A percentile compares a stretch with the other conserved stretches of the same genome.
phyloP scores from a whole-genome alignment of 495 filamentous ascomycete species.

The Tuber umbilicatum region DNA sequence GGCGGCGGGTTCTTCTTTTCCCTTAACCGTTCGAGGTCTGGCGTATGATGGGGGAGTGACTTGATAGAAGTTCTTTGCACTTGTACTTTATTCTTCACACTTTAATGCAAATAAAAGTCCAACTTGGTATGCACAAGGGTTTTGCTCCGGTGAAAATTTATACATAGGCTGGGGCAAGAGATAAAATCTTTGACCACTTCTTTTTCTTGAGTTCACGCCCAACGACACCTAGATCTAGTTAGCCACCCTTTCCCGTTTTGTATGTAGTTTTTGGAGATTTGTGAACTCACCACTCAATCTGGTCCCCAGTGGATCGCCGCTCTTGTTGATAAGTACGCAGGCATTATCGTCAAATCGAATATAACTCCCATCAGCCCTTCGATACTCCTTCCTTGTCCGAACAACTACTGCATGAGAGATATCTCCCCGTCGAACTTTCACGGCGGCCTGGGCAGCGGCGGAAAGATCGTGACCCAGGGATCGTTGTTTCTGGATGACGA shows the following conservation, averaged over 20 bases:
- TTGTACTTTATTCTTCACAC: conserved; percentile 6
- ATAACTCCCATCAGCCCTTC: conserved; percentile 77
- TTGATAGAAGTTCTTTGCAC: conserved; percentile 5
- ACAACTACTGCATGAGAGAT: conserved; percentile 95
- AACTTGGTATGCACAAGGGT: conserved; percentile 2
- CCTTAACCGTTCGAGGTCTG: not conserved
- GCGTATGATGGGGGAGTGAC: conserved; percentile 7
- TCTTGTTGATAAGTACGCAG: conserved; percentile 94
- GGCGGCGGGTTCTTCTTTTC: conserved; percentile 17
- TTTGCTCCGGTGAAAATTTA: conserved; percentile 45
- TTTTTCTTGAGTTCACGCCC: conserved; percentile 77
- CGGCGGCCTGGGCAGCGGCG: conserved; percentile 56
- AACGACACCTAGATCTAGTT: conserved; percentile 57
- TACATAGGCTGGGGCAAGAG: conserved; percentile 86
- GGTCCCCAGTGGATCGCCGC: conserved; percentile 88
- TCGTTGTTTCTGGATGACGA: conserved; percentile 94
- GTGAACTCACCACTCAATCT: conserved; percentile 66
- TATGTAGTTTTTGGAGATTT: conserved; percentile 7
- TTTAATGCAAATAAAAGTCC: conserved; percentile 8
- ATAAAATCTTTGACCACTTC: conserved; percentile 97
- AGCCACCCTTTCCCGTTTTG: conserved; percentile 7
- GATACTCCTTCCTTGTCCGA: conserved; percentile 76
- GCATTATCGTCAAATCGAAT: conserved; percentile 97
- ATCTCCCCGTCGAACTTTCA: conserved; percentile 93
- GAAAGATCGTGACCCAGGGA: conserved; percentile 62